Evolutionary conservation across 1,284 basidiomycete species (phyloP), one percentile per base, ranked within the genome.

Genomic region (Sporisorium graminicola): DNA sequence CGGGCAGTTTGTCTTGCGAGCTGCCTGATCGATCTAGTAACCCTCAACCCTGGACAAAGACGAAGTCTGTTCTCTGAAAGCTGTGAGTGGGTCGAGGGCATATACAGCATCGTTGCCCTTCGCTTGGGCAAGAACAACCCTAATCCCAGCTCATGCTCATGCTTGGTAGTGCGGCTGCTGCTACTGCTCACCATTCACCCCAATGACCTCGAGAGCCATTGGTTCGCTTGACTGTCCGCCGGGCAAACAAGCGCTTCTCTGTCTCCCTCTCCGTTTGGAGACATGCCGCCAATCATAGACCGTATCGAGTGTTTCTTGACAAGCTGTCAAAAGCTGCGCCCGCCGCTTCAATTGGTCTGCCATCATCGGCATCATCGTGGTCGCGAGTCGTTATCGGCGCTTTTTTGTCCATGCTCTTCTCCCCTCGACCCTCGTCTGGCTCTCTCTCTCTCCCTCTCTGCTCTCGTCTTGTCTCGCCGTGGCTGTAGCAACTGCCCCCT

Each of bases 301-400:
- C 10, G 29, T 31, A 31, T 31, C 35, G 3, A 43, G 9, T 20
- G 3, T 20, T 46, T 43, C 27, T 62, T 62, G 69, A 44, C 69
- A 66, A 43, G 63, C 69, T 71, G 62, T 71, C 68, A 65, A 65
- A 51, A 35, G 58, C 55, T 62, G 68, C 68, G 42, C 46, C 50
- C 44, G 58, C 58, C 67, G 49, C 42, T 46, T 55, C 35, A 16
- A 40, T 31, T n/a, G n/a, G 22, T 57, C 44, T 26, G 33, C 24
- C 24, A 9, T 14, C 9, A 16, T 44, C 22, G 43, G 22, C 24
- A 9, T 14, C 9, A 16, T 44, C 22, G 43, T 10, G 22, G 43
- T 40, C 53, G 20, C 27, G 20, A 37, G 49, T 33, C n/a, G 14
- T 6, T 10, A 10, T 31, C 29, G 29, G 29, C 26, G 16, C 40